Conservation (phyloP, 2,329 filamentous ascomycete species). For the Ambrosiella beaveri region DNA sequence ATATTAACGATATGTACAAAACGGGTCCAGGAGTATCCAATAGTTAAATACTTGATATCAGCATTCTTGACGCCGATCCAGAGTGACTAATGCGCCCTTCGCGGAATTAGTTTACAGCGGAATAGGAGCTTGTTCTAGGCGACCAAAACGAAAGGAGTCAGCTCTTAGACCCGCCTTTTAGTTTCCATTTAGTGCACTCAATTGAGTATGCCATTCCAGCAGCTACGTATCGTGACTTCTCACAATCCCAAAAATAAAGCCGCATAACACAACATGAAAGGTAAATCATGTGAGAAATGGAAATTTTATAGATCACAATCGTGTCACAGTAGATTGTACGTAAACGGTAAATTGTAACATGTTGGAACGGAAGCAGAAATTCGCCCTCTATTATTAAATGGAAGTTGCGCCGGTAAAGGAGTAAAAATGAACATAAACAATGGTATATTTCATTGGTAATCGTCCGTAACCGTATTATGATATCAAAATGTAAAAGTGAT, state of each 20-base stretch:
- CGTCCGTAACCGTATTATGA: conserved; percentile 7
- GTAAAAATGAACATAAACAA: conserved; percentile 2
- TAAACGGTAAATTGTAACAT: background rate
- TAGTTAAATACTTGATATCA: no score
- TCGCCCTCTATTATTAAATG: background rate
- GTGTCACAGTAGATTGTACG: background rate
- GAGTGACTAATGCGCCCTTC: background rate
- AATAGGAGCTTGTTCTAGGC: background rate
- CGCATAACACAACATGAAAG: no score
- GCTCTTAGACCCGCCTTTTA: conserved; percentile 1
- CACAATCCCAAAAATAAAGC: no score
- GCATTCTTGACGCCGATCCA: background rate
- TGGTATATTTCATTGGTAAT: conserved; percentile 6
- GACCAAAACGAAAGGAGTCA: background rate
- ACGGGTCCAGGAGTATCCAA: no score
- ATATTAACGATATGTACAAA: no score
- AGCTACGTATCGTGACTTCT: no score
- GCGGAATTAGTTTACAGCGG: background rate
- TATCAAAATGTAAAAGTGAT: conserved; percentile 7
- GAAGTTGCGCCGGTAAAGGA: background rate
- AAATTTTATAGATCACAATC: background rate
- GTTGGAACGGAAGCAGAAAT: background rate
- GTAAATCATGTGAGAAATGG: no score
- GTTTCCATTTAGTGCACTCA: background rate
- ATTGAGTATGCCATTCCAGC: no score